Evolutionary conservation across 768 basidiomycete species (phyloP), one percentile per base, ranked within the genome.

Genomic region (Boletus eberwhitei): DNA sequence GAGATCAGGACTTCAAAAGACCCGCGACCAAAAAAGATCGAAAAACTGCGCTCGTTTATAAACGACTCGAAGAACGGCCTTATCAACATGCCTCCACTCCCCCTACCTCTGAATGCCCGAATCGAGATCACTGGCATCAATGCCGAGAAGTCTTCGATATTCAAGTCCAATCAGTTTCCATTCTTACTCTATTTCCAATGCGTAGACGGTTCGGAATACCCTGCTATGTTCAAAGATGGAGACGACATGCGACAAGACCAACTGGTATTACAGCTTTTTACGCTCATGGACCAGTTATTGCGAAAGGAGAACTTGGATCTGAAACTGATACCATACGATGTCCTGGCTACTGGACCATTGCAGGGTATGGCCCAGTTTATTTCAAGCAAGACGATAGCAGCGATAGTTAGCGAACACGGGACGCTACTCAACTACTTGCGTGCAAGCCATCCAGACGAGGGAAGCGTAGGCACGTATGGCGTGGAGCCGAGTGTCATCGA

Each of bases 171-270:
- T 67, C 85, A 98, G 50, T 93, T 86, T 63, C 97, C 97, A 0
- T 79, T 99, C 49, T 78, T 96, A 19, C 77, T 99, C 17, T 93
- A 89, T 70, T 96, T 98, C 71, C 87, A 91, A 62, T 89, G 90
- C 61, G 77, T 84, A 11, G 88, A 92, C 53, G 87, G 90, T 11
- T 80, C 84, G 16, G 90, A 94, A 66, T 98, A 89, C 70, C 90
- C 95, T 0, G 82, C 98, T 48, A 98, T 99, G 56, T 98, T 98
- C 80, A 99, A 98, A 73, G 95, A 98, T 61, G 97, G 97, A 14
- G 97, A 98, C 67, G 97, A 99, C 67, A 88, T 98, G 80, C 86
- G 97, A 21, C 97, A 99, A 71, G 97, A 99, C 68, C 97, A 99
- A 70, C 83, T 99, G 36, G 95, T 98, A 26, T 88, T 98, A 47